Percentiles rank a stretch among this genome's conserved stretches.
Conservation (phyloP, 495 filamentous ascomycete species). For the Trichodelitschia bisporula region DNA sequence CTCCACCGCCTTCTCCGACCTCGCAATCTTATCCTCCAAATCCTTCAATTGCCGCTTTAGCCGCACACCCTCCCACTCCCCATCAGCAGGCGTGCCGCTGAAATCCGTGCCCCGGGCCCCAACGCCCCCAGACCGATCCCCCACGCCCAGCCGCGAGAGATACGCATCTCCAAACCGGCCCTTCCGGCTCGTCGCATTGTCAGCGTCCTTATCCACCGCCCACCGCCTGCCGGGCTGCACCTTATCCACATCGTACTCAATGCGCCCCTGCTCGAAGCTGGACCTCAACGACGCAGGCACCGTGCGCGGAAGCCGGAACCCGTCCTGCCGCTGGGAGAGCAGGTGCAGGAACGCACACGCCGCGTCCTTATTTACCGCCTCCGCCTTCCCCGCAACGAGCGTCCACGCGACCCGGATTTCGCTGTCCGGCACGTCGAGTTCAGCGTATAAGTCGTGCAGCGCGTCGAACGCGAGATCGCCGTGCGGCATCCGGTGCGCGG, state of each 20-base stretch:
- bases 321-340: slow-evolving; percentile 82
- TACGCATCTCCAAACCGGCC: slow-evolving; percentile 95
- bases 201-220: slow-evolving; percentile 37
- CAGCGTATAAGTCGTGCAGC: slow-evolving; percentile 64
- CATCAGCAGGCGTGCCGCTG: slow-evolving; percentile 32
- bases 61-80: slow-evolving; percentile 91
- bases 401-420: slow-evolving; percentile 92
- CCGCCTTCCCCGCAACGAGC: slow-evolving; percentile 70
- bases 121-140: too few species aligned
- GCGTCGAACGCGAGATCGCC: slow-evolving; percentile 67
- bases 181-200: slow-evolving; percentile 63
- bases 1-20: slow-evolving; percentile 43
- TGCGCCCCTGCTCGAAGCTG: slow-evolving; percentile 78
- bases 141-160: slow-evolving; percentile 65
- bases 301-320: slow-evolving; percentile 77
- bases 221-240: slow-evolving; percentile 31
- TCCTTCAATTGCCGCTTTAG: slow-evolving; percentile 78
- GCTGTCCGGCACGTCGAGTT: slow-evolving; percentile 85
- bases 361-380: slow-evolving; percentile 80
- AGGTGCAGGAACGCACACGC: slow-evolving; percentile 87
- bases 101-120: slow-evolving; percentile 75
- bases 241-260: slow-evolving; percentile 81
- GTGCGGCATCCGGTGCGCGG: slow-evolving; percentile 58
- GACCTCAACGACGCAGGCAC: slow-evolving; percentile 76
- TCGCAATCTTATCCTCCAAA: slow-evolving; percentile 58